These are phyloP conservation scores for Amanita muscaria DNA, from an alignment of 768 basidiomycete genomes.

Conservation along the genomic window DNA sequence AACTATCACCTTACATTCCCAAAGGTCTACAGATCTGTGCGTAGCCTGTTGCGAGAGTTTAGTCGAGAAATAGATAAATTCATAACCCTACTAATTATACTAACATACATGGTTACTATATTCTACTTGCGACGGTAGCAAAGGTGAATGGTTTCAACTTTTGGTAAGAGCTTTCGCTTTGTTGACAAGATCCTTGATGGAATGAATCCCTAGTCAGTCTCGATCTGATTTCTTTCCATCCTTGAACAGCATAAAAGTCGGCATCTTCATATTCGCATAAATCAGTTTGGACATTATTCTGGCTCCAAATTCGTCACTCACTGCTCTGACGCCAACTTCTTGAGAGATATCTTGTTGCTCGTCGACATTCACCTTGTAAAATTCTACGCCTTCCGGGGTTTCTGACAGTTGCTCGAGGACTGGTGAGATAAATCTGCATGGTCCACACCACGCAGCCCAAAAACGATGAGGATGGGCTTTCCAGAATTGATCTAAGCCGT, in stretches of 20 bases:
- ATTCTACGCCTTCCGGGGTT: constrained; percentile 31
- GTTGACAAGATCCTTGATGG: constrained; percentile 9
- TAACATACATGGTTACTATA: no score
- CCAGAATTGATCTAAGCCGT: constrained; percentile 38
- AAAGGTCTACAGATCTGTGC: no score
- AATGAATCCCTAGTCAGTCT: no score
- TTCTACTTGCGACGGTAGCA: no score
- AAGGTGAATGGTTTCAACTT: no score
- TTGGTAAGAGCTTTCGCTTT: constrained; percentile 5
- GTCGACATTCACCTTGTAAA: constrained; percentile 75
- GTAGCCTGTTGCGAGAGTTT: no score
- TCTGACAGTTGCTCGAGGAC: constrained; percentile 50
- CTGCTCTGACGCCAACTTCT: constrained; percentile 55
- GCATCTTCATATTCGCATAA: constrained; percentile 25
- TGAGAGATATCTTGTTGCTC: constrained; percentile 39
- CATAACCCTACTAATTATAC: no score
- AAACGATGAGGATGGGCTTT: constrained; percentile 50
- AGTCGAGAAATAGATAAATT: no score
- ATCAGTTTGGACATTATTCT: neutral
- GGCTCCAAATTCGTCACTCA: constrained; percentile 24
- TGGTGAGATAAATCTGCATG: constrained; percentile 59
- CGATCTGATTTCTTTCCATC: constrained; percentile 29
- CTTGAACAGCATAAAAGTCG: constrained; percentile 32
- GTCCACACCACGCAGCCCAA: constrained; percentile 74
- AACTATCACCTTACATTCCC: no score